phyloP scores from a whole-genome alignment of 108 stramenopile genomes.

The Cyclotella cryptica region DNA sequence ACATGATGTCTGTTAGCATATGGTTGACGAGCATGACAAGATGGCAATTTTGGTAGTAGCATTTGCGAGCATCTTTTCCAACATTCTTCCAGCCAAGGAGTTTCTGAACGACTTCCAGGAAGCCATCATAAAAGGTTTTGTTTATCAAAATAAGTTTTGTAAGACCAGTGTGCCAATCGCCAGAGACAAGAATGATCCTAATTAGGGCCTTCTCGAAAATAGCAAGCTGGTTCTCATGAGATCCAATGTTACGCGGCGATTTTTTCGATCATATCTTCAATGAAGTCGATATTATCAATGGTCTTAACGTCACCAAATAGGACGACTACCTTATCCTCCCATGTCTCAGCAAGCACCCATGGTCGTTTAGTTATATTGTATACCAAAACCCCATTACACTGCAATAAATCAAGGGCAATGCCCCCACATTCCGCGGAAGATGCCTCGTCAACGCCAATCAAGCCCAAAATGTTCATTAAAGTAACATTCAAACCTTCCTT shows the following conservation, averaged over 20 bases:
- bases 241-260: background rate
- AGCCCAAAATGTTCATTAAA: background rate
- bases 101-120: background rate
- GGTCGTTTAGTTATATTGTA: background rate
- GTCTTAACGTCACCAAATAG: conserved; percentile 16
- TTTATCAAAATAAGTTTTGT: background rate
- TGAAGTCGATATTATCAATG: background rate
- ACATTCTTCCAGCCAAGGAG: conserved; percentile 17
- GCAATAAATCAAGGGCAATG: conserved; percentile 1
- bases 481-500: background rate
- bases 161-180: conserved; percentile 23
- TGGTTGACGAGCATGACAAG: conserved; percentile 3
- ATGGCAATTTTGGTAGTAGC: conserved; percentile 13
- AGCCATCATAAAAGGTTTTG: background rate
- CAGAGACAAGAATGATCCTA: background rate
- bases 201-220: background rate
- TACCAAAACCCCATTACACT: background rate
- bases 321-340: background rate
- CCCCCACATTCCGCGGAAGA: background rate
- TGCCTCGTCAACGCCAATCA: conserved; percentile 19
- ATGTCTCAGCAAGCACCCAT: background rate
- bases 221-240: background rate
- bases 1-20: background rate
- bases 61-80: conserved; percentile 5
- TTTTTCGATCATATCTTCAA: background rate